phyloP scores from a whole-genome alignment of 1,284 basidiomycete genomes.

The Trametes pubescens region DNA sequence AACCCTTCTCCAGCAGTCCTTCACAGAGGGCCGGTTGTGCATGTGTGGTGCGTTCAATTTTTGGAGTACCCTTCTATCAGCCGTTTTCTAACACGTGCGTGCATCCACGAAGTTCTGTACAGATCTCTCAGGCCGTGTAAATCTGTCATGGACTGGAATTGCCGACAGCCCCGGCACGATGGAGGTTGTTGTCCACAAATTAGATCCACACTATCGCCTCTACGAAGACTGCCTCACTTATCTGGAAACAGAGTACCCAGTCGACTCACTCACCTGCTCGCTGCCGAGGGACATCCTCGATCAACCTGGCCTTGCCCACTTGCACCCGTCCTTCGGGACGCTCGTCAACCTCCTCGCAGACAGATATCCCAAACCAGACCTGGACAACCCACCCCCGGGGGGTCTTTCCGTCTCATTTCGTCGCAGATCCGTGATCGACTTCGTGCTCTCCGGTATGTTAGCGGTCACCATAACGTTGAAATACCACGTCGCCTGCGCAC shows the following conservation, averaged over 20 bases:
- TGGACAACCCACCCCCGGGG: not conserved
- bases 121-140: not conserved
- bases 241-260: slow-evolving; percentile 1
- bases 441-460: slow-evolving; percentile 4
- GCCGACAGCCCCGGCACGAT: not conserved
- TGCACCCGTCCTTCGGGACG: slow-evolving; percentile 7
- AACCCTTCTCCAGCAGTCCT: no score
- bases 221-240: slow-evolving; percentile 3
- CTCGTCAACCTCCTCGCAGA: slow-evolving; percentile 19
- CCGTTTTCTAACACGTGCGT: no score
- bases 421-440: slow-evolving; percentile 9
- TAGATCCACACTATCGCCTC: not conserved
- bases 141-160: not conserved
- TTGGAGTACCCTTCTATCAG: no score
- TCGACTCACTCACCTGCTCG: not conserved
- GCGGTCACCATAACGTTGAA: not conserved
- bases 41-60: no score
- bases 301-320: not conserved
- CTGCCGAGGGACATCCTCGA: not conserved
- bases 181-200: not conserved
- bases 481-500: slow-evolving; percentile 3
- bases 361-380: slow-evolving; percentile 4
- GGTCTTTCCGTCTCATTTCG: not conserved
- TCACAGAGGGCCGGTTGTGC: no score
- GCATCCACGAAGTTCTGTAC: not conserved